Evolutionary conservation across 1,284 basidiomycete genomes (phyloP).

Genomic region (Ustilago lituana): DNA sequence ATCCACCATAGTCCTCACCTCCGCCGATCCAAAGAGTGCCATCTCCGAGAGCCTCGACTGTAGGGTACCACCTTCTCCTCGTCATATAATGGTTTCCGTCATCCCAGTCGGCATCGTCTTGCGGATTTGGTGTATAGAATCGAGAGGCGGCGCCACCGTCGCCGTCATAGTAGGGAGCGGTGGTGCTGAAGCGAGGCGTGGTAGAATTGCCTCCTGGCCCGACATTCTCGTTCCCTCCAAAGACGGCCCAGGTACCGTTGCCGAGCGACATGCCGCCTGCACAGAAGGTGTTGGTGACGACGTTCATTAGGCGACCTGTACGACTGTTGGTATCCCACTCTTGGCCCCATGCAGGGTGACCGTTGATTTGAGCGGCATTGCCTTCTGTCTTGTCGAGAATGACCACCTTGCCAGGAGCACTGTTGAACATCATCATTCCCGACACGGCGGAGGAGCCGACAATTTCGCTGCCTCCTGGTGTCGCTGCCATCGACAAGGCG

Average conservation of each 20-base stretch:
- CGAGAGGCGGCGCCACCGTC: constrained; percentile 43
- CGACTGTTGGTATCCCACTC: constrained; percentile 50
- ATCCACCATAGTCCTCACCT: constrained; percentile 43
- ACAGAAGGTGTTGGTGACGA: constrained; percentile 67
- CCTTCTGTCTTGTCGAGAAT: constrained; percentile 68
- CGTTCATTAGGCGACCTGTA: constrained; percentile 53
- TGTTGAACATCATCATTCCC: constrained; percentile 62
- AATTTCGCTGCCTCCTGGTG: constrained; percentile 46
- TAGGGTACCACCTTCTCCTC: constrained; percentile 43
- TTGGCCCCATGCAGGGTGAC: constrained; percentile 54
- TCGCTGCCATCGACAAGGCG: constrained; percentile 32
- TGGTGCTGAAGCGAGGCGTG: constrained; percentile 26
- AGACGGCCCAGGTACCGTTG: constrained; percentile 65
- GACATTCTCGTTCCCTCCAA: constrained; percentile 65
- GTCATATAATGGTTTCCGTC: constrained; percentile 38
- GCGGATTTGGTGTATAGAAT: constrained; percentile 34
- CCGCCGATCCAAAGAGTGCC: constrained; percentile 41
- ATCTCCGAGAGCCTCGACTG: constrained; percentile 42
- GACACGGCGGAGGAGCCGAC: constrained; percentile 52
- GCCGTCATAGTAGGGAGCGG: constrained; percentile 35
- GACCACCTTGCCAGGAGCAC: constrained; percentile 59
- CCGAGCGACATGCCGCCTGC: constrained; percentile 64
- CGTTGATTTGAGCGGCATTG: constrained; percentile 53
- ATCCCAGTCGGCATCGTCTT: constrained; percentile 23
- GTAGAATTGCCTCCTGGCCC: constrained; percentile 50